Evolutionary conservation across 2,329 filamentous ascomycete species (phyloP).

Genomic region (Pyrenophora graminea): DNA sequence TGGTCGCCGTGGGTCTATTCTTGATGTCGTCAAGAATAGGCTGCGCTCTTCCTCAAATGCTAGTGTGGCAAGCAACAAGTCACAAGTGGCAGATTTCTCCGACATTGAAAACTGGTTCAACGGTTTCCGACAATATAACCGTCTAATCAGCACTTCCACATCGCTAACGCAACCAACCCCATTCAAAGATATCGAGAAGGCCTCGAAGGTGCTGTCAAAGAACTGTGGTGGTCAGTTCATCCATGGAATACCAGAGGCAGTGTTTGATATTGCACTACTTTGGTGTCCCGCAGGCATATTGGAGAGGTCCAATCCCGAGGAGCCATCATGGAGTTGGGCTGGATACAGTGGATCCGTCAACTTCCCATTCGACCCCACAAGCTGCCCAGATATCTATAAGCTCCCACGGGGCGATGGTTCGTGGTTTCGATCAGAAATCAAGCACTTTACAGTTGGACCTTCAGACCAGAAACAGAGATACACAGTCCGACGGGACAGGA

Average conservation of each 20-base stretch:
- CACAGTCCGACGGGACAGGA: slow-evolving; percentile 36
- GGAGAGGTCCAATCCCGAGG: slow-evolving; percentile 16
- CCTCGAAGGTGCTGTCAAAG: slow-evolving; percentile 32
- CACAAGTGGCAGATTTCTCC: slow-evolving; percentile 30
- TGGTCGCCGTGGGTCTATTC: slow-evolving; percentile 26
- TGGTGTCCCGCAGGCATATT: slow-evolving; percentile 37
- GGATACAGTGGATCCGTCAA: slow-evolving; percentile 33
- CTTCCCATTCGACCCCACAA: slow-evolving; percentile 43
- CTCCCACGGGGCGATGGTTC: slow-evolving; percentile 24
- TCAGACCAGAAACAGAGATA: slow-evolving; percentile 23
- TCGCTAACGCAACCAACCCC: slow-evolving; percentile 18
- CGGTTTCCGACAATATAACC: slow-evolving; percentile 40
- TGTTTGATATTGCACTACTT: slow-evolving; percentile 39
- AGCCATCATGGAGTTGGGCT: slow-evolving; percentile 43
- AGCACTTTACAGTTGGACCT: slow-evolving; percentile 34
- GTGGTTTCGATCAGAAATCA: slow-evolving; percentile 38
- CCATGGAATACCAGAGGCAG: slow-evolving; percentile 37
- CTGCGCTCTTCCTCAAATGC: slow-evolving; percentile 36
- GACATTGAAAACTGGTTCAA: slow-evolving; percentile 36
- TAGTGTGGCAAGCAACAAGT: slow-evolving; percentile 22
- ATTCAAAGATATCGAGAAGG: slow-evolving; percentile 26
- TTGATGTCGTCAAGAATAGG: slow-evolving; percentile 26
- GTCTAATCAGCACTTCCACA: slow-evolving; percentile 30
- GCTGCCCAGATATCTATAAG: slow-evolving; percentile 33
- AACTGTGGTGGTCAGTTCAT: slow-evolving; percentile 38